Base-by-base conservation (phyloP, 345 rosid species). In the Eucalyptus polyanthemos region DNA sequence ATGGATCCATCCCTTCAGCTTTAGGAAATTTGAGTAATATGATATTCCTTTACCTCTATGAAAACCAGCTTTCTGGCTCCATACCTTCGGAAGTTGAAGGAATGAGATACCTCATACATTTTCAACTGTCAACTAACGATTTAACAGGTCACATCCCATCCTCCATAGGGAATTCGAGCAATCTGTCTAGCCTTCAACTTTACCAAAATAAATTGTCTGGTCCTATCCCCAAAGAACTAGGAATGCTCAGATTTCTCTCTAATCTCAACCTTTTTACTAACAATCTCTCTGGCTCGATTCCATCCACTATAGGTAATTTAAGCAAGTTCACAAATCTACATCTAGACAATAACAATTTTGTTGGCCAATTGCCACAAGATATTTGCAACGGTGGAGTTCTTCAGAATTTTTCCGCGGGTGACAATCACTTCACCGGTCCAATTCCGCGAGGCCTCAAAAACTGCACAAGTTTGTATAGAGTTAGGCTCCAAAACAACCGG, bases 161-260 rank as follows among this genome's bases (percentile, higher is more conserved):
- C 1, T 8, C 42, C 6, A 44, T 86, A 42, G 25, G 87, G 5
- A 50, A 47, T 19, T 15, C 50, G 4, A 86, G 19, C 15, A 86
- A 0, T n/a, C 19, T n/a, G 0, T 0, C 17, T 6, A 22, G 1
- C 3, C 25, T 86, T 3, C 0, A 25, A 1, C 44, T 50, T n/a
- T 0, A 0, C 34, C 34, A 4, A 34, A 86, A 86, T 50, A 50
- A n/a, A 21, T 14, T 51, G 7, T 86, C 65, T 8, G 87, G 87
- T 11, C 22, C 65, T 24, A 16, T 86, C 0, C 87, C 87, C 5
- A 3, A 86, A 86, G 65, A 86, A 50, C 3, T 86, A 13, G 87
- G 87, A 51, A 0, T 24, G 56, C 21, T 51, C 6, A 7, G 37
- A 27, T 19, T 0, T 47, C 56, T 86, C 37, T 21, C 5, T 17